Percentiles rank a stretch among this genome's conserved stretches.
These are phyloP conservation scores for Lavandula angustifolia DNA, from an alignment of 257 asterid species.

Conservation along the genomic window DNA sequence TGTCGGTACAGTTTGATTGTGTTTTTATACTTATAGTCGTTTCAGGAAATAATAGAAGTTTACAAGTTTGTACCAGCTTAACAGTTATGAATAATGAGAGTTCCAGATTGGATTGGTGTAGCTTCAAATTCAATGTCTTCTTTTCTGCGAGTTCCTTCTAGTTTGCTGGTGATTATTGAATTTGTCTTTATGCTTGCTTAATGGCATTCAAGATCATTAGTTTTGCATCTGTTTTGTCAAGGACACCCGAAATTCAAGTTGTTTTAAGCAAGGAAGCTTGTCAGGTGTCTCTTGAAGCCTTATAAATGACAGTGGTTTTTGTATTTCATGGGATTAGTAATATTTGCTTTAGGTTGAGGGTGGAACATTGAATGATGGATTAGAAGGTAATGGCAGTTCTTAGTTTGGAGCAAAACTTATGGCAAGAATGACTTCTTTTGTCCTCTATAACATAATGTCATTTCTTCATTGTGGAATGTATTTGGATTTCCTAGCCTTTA, in stretches of 20 bases:
- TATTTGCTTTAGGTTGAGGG: background rate
- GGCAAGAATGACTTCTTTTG: background rate
- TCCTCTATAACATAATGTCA: slow-evolving; percentile 8
- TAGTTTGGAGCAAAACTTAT: background rate
- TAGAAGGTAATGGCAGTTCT: background rate
- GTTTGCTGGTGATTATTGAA: background rate
- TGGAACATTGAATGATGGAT: slow-evolving; percentile 2
- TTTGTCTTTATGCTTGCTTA: background rate
- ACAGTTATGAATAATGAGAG: slow-evolving; percentile 4
- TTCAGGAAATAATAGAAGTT: slow-evolving; percentile 5
- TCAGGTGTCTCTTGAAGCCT: background rate
- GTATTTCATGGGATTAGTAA: background rate
- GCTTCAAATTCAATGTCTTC: background rate
- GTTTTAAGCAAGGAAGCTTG: background rate
- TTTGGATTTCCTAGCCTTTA: background rate
- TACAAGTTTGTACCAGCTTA: background rate
- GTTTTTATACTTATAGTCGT: slow-evolving; percentile 8
- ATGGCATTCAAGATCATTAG: background rate
- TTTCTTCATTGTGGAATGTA: background rate
- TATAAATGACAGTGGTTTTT: background rate
- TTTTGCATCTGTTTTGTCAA: slow-evolving; percentile 8
- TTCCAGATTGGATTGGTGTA: slow-evolving; percentile 14
- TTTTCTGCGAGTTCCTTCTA: background rate
- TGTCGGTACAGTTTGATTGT: slow-evolving; percentile 12
- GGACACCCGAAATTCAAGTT: slow-evolving; percentile 5